phyloP scores from a whole-genome alignment of 202 grass and related monocot genomes.

The Musa balbisiana region DNA sequence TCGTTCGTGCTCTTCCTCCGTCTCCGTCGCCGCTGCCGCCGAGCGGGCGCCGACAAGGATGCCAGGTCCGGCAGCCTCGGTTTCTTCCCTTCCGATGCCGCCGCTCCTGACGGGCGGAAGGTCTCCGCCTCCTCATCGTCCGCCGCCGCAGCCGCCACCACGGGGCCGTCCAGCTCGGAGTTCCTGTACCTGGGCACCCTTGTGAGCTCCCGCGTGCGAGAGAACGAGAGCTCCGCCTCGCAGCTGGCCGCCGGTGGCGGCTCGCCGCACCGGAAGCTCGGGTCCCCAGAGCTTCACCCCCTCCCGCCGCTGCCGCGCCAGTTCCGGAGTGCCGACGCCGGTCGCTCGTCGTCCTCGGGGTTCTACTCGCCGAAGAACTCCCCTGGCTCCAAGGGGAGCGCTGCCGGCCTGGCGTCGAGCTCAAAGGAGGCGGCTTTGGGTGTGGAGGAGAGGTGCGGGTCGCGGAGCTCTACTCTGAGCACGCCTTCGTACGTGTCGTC shows the following conservation, averaged over 20 bases:
- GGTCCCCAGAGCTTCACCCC: conserved; percentile 27
- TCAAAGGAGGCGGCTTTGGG: background rate
- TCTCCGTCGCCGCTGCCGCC: conserved; percentile 22
- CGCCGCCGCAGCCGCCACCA: conserved; percentile 29
- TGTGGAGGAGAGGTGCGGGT: background rate
- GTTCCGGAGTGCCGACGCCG: background rate
- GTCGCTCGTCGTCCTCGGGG: background rate
- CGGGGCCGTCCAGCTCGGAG: background rate
- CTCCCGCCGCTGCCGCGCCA: conserved; percentile 29
- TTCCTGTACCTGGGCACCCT: conserved; percentile 2
- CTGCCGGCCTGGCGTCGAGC: background rate
- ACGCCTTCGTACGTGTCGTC: conserved; percentile 2
- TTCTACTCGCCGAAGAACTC: conserved; percentile 4
- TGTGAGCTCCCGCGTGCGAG: background rate
- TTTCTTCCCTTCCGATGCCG: conserved; percentile 37
- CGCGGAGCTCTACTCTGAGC: conserved; percentile 10
- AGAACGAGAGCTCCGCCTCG: background rate
- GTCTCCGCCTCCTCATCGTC: conserved; percentile 29
- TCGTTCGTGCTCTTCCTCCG: conserved; percentile 39
- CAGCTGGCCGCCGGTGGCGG: background rate
- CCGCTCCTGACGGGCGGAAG: conserved; percentile 25
- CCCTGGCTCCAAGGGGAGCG: background rate
- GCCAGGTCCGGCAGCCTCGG: conserved; percentile 55
- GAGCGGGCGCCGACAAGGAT: conserved; percentile 31
- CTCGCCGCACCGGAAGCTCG: conserved; percentile 9